phyloP scores from a whole-genome alignment of 371 early-diverging fungal species.

The Dentiscutata heterogama region DNA sequence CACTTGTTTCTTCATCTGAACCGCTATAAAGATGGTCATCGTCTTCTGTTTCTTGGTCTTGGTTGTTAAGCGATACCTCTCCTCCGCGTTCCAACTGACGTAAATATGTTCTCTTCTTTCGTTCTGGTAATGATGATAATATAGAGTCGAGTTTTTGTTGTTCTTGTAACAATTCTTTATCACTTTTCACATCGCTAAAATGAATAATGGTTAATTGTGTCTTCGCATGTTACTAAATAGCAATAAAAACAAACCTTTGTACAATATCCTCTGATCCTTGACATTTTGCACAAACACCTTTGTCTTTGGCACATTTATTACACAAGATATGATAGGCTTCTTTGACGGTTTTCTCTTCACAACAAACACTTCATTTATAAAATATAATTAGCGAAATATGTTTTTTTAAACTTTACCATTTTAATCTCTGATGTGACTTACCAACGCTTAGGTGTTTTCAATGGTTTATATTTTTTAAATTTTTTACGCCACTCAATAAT shows the following conservation, averaged over 20 bases:
- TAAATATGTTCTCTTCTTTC: slow-evolving; percentile 87
- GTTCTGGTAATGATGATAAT: slow-evolving; percentile 81
- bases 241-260: slow-evolving; percentile 49
- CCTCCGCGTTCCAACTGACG: slow-evolving; percentile 83
- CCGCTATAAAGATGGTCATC: slow-evolving; percentile 42
- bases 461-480: slow-evolving; percentile 96
- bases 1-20: slow-evolving; percentile 1
- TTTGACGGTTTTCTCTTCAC: slow-evolving; percentile 86
- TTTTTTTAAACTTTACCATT: neutral
- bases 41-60: slow-evolving; percentile 42
- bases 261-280: slow-evolving; percentile 78
- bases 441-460: slow-evolving; percentile 93
- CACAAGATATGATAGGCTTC: slow-evolving; percentile 98
- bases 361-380: slow-evolving; percentile 61
- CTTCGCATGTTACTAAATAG: neutral
- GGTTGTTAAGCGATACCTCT: slow-evolving; percentile 48
- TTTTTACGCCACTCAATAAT: slow-evolving; percentile 93
- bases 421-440: slow-evolving; percentile 49
- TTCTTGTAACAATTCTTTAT: slow-evolving; percentile 69
- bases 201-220: neutral
- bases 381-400: slow-evolving; percentile 2
- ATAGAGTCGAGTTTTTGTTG: slow-evolving; percentile 78
- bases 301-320: slow-evolving; percentile 81
- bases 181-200: slow-evolving; percentile 61
- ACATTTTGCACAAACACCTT: slow-evolving; percentile 95